phyloP scores from a whole-genome alignment of 306 rosid genomes.

The Casuarina cunninghamiana region DNA sequence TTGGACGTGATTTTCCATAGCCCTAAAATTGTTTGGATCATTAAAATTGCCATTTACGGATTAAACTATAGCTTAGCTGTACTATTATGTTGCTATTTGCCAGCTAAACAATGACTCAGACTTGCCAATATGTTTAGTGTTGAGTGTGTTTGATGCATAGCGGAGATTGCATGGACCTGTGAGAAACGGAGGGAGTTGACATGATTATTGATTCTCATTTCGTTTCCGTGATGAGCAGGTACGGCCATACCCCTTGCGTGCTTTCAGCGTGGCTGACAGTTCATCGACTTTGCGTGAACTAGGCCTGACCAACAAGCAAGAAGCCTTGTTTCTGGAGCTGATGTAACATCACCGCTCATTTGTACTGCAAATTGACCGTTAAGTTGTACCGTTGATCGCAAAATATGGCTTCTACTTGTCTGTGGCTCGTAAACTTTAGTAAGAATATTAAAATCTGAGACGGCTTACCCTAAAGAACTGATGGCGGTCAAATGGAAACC shows the following conservation, averaged over 20 bases:
- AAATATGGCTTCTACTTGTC: background rate
- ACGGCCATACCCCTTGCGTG: slow-evolving; percentile 69
- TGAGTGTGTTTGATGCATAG: too few species aligned
- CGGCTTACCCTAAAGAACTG: background rate
- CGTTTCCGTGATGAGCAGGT: slow-evolving; percentile 49
- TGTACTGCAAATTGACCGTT: slow-evolving; percentile 13
- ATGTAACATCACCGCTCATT: slow-evolving; percentile 32
- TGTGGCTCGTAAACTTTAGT: background rate
- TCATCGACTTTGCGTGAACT: slow-evolving; percentile 58
- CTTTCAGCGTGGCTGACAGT: slow-evolving; percentile 47
- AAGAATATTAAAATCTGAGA: background rate
- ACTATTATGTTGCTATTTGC: too few species aligned
- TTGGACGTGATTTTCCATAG: background rate
- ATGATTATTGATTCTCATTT: slow-evolving; percentile 1
- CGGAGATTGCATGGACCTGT: background rate
- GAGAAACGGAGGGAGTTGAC: background rate
- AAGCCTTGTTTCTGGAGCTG: slow-evolving; percentile 80
- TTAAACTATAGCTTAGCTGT: background rate
- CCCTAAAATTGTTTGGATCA: background rate
- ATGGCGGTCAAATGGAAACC: background rate
- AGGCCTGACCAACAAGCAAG: slow-evolving; percentile 76
- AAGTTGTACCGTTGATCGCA: slow-evolving; percentile 15
- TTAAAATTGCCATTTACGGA: background rate
- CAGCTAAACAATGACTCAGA: too few species aligned
- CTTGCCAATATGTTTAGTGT: too few species aligned